Evolutionary conservation across 176 grass and related monocot genomes (phyloP).

Genomic region (Carex parvula): DNA sequence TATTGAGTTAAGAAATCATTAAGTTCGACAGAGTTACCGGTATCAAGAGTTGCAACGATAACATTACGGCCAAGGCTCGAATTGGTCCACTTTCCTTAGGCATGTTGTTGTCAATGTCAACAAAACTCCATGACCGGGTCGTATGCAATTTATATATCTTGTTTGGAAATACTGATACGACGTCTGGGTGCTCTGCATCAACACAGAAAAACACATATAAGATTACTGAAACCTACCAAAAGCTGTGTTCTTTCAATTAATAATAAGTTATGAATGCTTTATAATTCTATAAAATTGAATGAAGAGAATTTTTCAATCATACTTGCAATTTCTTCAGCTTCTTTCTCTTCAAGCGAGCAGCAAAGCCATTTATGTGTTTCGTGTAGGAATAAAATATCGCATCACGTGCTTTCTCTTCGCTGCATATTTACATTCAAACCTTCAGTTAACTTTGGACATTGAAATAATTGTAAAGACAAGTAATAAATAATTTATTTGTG

Average conservation of each 20-base stretch:
- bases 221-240: not conserved
- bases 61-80: constrained; percentile 52
- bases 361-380: constrained; percentile 76
- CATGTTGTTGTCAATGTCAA: constrained; percentile 31
- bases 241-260: not conserved
- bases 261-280: not conserved
- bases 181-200: constrained; percentile 47
- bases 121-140: constrained; percentile 71
- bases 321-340: constrained; percentile 41
- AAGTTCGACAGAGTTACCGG: constrained; percentile 29
- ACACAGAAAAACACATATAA: not conserved
- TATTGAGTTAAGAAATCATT: not conserved
- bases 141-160: constrained; percentile 61
- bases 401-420: constrained; percentile 32
- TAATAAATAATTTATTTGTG: not conserved
- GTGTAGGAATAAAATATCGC: constrained; percentile 84
- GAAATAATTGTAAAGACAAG: not conserved
- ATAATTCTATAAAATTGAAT: not conserved
- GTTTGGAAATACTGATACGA: constrained; percentile 65
- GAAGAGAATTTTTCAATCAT: constrained; percentile 5
- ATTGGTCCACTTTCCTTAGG: constrained; percentile 33
- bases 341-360: constrained; percentile 46
- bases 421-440: constrained; percentile 8
- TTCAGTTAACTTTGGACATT: not conserved
- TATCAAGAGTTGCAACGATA: constrained; percentile 70